Conservation (phyloP, 768 basidiomycete genomes). For the Panellus pusillus region DNA sequence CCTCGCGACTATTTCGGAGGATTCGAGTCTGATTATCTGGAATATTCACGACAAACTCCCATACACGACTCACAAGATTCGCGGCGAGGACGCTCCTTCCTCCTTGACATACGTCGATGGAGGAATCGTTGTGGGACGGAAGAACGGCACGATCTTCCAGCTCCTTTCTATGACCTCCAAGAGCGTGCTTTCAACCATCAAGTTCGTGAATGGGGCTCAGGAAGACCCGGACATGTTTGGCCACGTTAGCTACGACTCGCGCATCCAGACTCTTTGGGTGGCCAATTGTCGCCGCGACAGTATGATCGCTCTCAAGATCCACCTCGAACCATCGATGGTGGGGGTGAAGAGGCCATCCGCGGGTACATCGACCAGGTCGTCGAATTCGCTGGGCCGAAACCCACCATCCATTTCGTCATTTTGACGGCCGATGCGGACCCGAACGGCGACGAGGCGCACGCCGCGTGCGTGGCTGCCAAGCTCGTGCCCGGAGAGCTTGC, state of each 20-base stretch:
- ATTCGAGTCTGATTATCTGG: constrained; percentile 82
- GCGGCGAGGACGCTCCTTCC: constrained; percentile 79
- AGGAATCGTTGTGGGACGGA: constrained; percentile 82
- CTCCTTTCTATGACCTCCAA: constrained; percentile 75
- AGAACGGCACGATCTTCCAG: constrained; percentile 83
- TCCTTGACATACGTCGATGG: constrained; percentile 84
- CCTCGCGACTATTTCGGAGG: constrained; percentile 78
- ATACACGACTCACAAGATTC: constrained; percentile 74
- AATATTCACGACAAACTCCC: constrained; percentile 75
- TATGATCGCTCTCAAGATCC: constrained; percentile 76
- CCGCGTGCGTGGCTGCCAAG: constrained; percentile 82
- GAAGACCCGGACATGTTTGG: constrained; percentile 89
- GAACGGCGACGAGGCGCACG: constrained; percentile 77
- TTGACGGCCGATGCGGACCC: constrained; percentile 84
- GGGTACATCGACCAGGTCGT: constrained; percentile 79
- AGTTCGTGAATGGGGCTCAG: constrained; percentile 66
- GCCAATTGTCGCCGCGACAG: constrained; percentile 85
- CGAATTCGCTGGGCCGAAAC: constrained; percentile 81
- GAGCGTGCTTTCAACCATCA: constrained; percentile 73
- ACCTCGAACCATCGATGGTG: constrained; percentile 60
- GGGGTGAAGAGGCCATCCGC: constrained; percentile 63
- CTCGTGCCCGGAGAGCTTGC: constrained; percentile 74
- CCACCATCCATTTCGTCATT: constrained; percentile 88
- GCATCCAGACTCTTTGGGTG: constrained; percentile 86
- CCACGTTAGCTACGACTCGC: constrained; percentile 80